Percentiles rank a stretch among this genome's conserved stretches.
phyloP scores from a whole-genome alignment of 2,329 filamentous ascomycete species.

The Didymella glomerata region DNA sequence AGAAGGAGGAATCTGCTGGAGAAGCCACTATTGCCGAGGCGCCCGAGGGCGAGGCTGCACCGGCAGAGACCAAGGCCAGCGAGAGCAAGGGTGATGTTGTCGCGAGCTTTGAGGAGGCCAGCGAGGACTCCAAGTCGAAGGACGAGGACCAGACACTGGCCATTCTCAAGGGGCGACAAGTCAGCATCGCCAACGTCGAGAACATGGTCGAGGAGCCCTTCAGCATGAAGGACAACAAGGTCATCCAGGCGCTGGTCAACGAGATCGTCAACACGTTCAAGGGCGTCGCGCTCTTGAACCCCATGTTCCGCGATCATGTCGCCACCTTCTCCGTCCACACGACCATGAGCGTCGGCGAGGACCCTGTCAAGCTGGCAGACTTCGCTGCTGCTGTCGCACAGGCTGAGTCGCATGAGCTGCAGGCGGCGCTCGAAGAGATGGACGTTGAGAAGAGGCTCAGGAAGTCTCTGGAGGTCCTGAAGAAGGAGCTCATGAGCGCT shows the following conservation, averaged over 20 bases:
- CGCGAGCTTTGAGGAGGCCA: slow-evolving; percentile 91
- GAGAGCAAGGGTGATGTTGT: slow-evolving; percentile 81
- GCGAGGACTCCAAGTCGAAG: slow-evolving; percentile 63
- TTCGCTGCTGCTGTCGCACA: slow-evolving; percentile 94
- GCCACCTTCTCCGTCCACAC: slow-evolving; percentile 84
- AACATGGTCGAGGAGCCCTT: slow-evolving; percentile 89
- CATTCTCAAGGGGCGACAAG: slow-evolving; percentile 88
- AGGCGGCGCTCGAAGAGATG: slow-evolving; percentile 87
- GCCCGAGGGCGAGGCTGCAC: slow-evolving; percentile 55
- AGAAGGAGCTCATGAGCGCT: slow-evolving; percentile 98
- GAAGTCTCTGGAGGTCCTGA: slow-evolving; percentile 89
- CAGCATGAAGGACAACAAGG: slow-evolving; percentile 87
- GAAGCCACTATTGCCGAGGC: slow-evolving; percentile 46
- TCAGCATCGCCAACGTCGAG: slow-evolving; percentile 94
- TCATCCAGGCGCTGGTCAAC: slow-evolving; percentile 90
- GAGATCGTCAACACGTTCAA: slow-evolving; percentile 99
- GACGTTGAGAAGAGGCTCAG: slow-evolving; percentile 92
- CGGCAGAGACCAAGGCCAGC: slow-evolving; percentile 58
- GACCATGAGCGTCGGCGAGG: slow-evolving; percentile 91
- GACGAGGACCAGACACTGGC: slow-evolving; percentile 80
- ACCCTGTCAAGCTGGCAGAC: slow-evolving; percentile 93
- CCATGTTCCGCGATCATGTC: slow-evolving; percentile 94
- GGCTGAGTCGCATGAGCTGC: slow-evolving; percentile 86
- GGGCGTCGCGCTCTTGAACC: slow-evolving; percentile 92
- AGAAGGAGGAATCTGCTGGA: slow-evolving; percentile 36